phyloP scores from a whole-genome alignment of 192 early-diverging fungal species.

The Linnemannia hyalina region DNA sequence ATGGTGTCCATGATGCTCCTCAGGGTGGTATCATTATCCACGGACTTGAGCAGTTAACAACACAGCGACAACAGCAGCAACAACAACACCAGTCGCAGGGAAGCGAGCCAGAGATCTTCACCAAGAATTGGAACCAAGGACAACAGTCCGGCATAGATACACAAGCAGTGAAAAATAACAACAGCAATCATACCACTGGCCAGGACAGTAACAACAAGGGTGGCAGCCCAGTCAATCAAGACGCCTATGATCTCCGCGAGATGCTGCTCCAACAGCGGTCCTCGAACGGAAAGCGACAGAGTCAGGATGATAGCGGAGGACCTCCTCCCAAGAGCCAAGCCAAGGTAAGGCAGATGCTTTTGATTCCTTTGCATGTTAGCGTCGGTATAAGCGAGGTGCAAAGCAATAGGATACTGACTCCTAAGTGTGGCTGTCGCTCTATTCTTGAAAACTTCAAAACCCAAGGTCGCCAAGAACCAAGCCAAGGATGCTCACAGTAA shows the following conservation, averaged over 20 bases:
- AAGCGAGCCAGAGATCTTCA: neutral
- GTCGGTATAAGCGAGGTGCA: neutral
- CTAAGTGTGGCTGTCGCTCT: neutral
- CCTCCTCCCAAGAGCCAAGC: neutral
- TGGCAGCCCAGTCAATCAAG: neutral
- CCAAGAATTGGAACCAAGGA: slow-evolving; percentile 10
- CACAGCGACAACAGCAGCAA: neutral
- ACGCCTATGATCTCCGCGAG: slow-evolving; percentile 31
- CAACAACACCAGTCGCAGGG: neutral
- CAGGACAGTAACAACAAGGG: neutral
- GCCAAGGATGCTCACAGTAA: neutral
- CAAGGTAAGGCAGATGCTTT: neutral
- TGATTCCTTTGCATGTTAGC: neutral
- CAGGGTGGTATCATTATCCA: slow-evolving; percentile 6
- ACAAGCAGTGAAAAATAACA: neutral
- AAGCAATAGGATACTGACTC: neutral
- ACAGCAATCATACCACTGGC: neutral
- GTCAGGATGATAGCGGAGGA: slow-evolving; percentile 5
- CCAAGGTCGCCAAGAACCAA: neutral
- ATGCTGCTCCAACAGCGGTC: slow-evolving; percentile 15
- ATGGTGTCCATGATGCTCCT: neutral
- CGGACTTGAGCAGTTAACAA: neutral
- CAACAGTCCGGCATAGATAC: neutral
- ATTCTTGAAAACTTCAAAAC: neutral
- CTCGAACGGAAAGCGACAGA: neutral